phyloP scores from a whole-genome alignment of 2,329 filamentous ascomycete species.

The Gnomoniopsis sp. region DNA sequence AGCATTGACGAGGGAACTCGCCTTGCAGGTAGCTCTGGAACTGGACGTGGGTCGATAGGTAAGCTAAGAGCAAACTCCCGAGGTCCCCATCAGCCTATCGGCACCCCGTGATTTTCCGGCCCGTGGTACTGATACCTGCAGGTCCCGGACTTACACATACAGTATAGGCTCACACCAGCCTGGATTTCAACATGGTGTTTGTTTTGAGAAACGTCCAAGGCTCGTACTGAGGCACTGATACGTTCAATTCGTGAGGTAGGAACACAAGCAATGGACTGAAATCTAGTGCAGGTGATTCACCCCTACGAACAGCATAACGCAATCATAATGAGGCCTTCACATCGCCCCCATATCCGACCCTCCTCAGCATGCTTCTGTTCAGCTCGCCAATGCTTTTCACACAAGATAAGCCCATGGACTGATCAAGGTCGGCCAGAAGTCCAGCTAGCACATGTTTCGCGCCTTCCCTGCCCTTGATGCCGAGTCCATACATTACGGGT shows the following conservation, averaged over 20 bases:
- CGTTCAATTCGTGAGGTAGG: too few species aligned
- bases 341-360: conserved; percentile 31
- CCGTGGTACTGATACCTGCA: neutral
- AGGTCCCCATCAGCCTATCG: neutral
- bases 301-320: neutral
- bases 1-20: neutral
- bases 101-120: neutral
- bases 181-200: too few species aligned
- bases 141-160: too few species aligned
- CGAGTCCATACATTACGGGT: conserved; percentile 56
- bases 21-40: neutral
- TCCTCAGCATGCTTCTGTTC: conserved; percentile 31
- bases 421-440: conserved; percentile 50
- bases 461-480: conserved; percentile 51
- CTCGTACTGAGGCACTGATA: too few species aligned
- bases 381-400: conserved; percentile 40
- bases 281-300: neutral
- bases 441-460: conserved; percentile 49
- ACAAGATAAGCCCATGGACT: conserved; percentile 53
- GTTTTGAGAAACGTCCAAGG: too few species aligned
- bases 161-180: too few species aligned
- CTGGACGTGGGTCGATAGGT: neutral
- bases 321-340: conserved; percentile 14
- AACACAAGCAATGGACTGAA: too few species aligned
- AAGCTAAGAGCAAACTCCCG: neutral